These are phyloP conservation scores for Yamadazyma oceani DNA, from an alignment of 1,139 yeast genomes.

Conservation along the genomic window DNA sequence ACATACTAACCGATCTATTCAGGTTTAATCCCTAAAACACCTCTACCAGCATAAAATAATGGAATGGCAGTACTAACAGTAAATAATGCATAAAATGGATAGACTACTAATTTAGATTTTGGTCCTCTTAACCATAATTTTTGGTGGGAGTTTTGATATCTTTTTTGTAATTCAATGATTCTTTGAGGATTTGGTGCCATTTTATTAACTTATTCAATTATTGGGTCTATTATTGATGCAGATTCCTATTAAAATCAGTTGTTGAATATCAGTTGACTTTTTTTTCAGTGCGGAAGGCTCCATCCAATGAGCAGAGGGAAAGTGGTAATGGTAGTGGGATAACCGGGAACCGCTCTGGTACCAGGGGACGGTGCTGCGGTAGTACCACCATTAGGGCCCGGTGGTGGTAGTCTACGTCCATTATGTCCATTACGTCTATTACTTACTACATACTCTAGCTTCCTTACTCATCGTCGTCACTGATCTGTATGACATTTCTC, in stretches of 20 bases:
- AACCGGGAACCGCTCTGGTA: no score
- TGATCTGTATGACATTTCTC: constrained; percentile 1
- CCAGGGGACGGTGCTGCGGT: no score
- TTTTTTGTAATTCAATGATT: constrained; percentile 73
- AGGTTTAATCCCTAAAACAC: constrained; percentile 68
- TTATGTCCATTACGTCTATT: no score
- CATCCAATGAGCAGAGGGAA: constrained; percentile 13
- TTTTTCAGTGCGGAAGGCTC: constrained; percentile 5
- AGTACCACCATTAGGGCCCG: no score
- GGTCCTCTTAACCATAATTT: constrained; percentile 73
- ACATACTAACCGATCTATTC: constrained; percentile 18
- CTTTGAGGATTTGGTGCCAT: constrained; percentile 56
- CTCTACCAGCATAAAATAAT: constrained; percentile 77
- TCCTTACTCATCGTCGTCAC: constrained; percentile 4
- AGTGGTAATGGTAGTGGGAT: background rate
- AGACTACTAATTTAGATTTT: constrained; percentile 77
- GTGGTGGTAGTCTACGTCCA: no score
- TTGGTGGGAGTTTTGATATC: constrained; percentile 69
- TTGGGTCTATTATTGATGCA: background rate
- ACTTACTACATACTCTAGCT: background rate
- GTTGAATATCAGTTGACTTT: constrained; percentile 16
- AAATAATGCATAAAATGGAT: constrained; percentile 89
- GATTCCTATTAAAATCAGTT: background rate
- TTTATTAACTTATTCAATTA: constrained; percentile 4
- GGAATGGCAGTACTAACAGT: constrained; percentile 71